Percentiles rank a stretch among this genome's conserved stretches.
Evolutionary conservation across 2,329 filamentous ascomycete species (phyloP).

Genomic region (Alternaria gansuensis): DNA sequence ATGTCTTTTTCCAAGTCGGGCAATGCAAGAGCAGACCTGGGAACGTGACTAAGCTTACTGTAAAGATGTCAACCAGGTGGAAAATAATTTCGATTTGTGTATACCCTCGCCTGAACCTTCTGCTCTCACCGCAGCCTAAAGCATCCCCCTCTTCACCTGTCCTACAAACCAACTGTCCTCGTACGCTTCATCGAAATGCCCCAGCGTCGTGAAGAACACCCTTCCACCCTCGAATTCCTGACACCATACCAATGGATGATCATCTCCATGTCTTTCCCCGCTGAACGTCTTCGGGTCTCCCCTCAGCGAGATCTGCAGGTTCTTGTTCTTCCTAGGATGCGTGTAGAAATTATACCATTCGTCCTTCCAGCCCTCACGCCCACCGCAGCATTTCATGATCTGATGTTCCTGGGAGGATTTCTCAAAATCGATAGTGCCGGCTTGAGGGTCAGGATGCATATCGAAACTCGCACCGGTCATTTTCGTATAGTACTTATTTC

Average conservation of each 20-base stretch:
- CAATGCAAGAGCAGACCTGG: background rate
- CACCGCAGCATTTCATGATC: constrained; percentile 16
- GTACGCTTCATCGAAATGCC: constrained; percentile 44
- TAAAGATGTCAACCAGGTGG: background rate
- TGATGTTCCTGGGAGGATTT: constrained; percentile 10
- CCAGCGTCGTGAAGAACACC: constrained; percentile 35
- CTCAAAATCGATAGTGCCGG: constrained; percentile 30
- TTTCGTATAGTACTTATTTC: constrained; percentile 32
- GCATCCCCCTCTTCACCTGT: constrained; percentile 29
- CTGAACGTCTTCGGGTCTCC: constrained; percentile 34
- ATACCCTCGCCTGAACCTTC: background rate
- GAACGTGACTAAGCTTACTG: background rate
- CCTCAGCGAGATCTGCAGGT: constrained; percentile 31
- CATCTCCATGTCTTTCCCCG: constrained; percentile 36
- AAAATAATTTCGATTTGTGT: background rate
- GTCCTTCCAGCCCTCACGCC: constrained; percentile 31
- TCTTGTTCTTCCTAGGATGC: constrained; percentile 35
- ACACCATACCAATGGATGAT: constrained; percentile 44
- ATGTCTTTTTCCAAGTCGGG: background rate
- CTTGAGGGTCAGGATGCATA: constrained; percentile 37
- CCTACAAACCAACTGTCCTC: constrained; percentile 36
- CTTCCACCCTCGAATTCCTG: constrained; percentile 44
- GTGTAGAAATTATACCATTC: constrained; percentile 45
- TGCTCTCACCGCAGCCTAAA: constrained; percentile 29
- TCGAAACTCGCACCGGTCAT: constrained; percentile 40